Base-by-base conservation (phyloP, 495 filamentous ascomycete genomes). In the Penicilliopsis zonata region DNA sequence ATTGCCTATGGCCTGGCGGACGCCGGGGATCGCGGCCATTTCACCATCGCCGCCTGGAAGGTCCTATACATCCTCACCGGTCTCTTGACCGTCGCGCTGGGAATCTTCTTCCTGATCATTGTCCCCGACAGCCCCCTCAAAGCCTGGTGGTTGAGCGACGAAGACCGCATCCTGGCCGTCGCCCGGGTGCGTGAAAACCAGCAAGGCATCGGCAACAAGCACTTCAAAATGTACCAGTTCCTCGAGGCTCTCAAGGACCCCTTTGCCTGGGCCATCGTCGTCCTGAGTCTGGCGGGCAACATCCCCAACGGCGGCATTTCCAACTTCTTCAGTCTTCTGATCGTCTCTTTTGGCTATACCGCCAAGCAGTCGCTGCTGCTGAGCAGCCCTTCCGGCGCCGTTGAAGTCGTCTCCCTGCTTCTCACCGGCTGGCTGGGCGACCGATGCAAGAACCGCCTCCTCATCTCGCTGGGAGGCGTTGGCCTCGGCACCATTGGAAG, bases 101-200 rank as follows among this genome's bases (percentile, higher is more conserved):
- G 71, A 28, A 36, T 65, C 13, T 20, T 67, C n/a, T 70, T 78
- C 41, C 50, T 73, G 9, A 69, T 55, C 34, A 44, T 69, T 13
- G 55, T 78, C 35, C 74, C 72, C 2, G 74, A 78, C 43, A 74
- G 63, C 33, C 73, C 74, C 37, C 44, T 72, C 33, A 72, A 72
- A 37, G 66, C 68, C 7, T 57, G 65, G 19, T 57, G 65, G 19
- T 49, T 78, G 5, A 72, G 48, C 10, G 57, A 63, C 22, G 50
- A 67, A 34, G 74, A 78, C 24, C 60, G 67, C 38, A 43, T 42
- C 52, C 46, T 70, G 29, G 61, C 61, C 6, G 49, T 76, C 22
- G 67, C 73, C 44, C 53, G 71, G 18, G 61, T 74, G 13, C 53
- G 66, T 4, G 47, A 61, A 18, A 74, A 76, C 25, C 60, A 73